phyloP scores from a whole-genome alignment of 2,329 filamentous ascomycete genomes.

The Hypoxylon sp. region DNA sequence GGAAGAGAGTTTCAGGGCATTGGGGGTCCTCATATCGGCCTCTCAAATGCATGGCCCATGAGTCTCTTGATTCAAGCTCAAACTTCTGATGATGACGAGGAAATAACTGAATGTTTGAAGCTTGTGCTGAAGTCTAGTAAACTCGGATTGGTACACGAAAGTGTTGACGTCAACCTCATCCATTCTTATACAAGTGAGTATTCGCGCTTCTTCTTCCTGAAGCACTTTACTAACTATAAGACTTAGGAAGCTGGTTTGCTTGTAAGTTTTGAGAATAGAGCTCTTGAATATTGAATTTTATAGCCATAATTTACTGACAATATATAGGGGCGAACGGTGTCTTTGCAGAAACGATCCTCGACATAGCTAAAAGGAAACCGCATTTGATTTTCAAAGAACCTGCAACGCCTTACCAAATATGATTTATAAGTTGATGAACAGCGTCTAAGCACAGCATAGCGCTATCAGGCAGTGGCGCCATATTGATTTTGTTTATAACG shows the following conservation, averaged over 20 bases:
- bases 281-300: not conserved
- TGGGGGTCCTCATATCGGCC: slow-evolving; percentile 83
- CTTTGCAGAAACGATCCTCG: slow-evolving; percentile 91
- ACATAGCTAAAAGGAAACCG: slow-evolving; percentile 90
- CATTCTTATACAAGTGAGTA: slow-evolving; percentile 80
- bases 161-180: slow-evolving; percentile 81
- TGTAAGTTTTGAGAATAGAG: slow-evolving; percentile 62
- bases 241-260: slow-evolving; percentile 86
- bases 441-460: not conserved
- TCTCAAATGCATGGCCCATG: slow-evolving; percentile 98
- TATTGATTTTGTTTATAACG: slow-evolving; percentile 22
- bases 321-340: slow-evolving; percentile 87
- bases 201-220: slow-evolving; percentile 30
- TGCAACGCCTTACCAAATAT: slow-evolving; percentile 70
- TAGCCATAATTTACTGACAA: slow-evolving; percentile 18
- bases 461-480: not conserved
- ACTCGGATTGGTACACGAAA: slow-evolving; percentile 91
- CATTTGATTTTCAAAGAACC: slow-evolving; percentile 84
- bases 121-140: slow-evolving; percentile 81
- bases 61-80: slow-evolving; percentile 91
- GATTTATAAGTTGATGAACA: slow-evolving; percentile 11
- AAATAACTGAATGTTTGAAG: slow-evolving; percentile 81
- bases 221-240: slow-evolving; percentile 32
- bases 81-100: slow-evolving; percentile 85
- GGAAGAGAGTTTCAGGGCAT: slow-evolving; percentile 88